Percentiles rank a stretch among this genome's conserved stretches.
Conservation (phyloP, 768 basidiomycete species). For the Panaeolus cyanescens region DNA sequence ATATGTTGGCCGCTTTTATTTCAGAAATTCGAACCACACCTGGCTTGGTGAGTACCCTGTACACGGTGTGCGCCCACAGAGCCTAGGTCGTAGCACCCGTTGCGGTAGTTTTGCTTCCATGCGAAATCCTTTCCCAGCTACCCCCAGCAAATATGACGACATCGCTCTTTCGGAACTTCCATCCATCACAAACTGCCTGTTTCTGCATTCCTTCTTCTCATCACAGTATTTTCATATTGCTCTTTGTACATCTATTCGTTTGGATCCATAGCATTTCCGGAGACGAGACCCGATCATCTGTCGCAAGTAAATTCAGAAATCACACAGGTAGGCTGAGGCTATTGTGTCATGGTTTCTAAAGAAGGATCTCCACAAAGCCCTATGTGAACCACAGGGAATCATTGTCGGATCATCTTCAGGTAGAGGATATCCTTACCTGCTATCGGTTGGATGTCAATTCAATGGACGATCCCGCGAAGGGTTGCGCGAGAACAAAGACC, state of each 20-base stretch:
- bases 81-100: constrained; percentile 8
- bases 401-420: neutral
- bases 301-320: neutral
- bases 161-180: neutral
- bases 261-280: neutral
- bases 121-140: neutral
- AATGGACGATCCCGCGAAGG: neutral
- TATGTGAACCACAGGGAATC: neutral
- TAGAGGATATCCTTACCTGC: neutral
- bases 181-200: neutral
- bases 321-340: neutral
- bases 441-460: neutral
- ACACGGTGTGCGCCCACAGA: constrained; percentile 48
- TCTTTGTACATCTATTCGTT: neutral
- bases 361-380: neutral
- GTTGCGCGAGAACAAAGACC: neutral
- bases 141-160: neutral
- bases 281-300: neutral
- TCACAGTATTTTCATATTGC: neutral
- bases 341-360: neutral
- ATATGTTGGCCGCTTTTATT: constrained; percentile 41
- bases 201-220: neutral
- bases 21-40: constrained; percentile 46
- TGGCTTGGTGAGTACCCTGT: constrained; percentile 51
- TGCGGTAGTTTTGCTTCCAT: constrained; percentile 2